Conservation (phyloP, 148 eudicot genomes). For the Rheum nobile region DNA sequence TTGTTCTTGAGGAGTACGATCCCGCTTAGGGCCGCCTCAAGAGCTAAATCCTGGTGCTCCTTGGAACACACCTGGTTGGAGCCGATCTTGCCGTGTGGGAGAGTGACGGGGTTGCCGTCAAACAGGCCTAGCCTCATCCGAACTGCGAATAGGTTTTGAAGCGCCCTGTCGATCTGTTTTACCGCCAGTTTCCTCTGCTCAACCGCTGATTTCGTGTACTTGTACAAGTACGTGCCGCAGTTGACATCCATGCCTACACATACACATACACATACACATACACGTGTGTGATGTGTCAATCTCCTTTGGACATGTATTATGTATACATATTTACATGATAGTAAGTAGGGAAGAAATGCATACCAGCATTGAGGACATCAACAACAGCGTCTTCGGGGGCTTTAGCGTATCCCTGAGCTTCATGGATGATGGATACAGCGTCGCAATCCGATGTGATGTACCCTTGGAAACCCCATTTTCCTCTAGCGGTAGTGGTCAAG, state of each 20-base stretch:
- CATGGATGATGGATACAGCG: constrained; percentile 63
- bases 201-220: constrained; percentile 72
- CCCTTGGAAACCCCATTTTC: constrained; percentile 82
- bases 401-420: constrained; percentile 54
- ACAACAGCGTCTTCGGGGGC: constrained; percentile 80
- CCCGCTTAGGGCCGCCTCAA: constrained; percentile 67
- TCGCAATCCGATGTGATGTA: constrained; percentile 90
- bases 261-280: neutral
- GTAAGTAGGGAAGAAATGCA: neutral
- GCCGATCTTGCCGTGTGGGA: constrained; percentile 35
- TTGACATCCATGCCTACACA: constrained; percentile 76
- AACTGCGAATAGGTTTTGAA: constrained; percentile 55
- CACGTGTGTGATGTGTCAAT: neutral
- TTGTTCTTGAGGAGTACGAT: constrained; percentile 68
- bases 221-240: constrained; percentile 56
- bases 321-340: too few relatives aligned
- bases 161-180: constrained; percentile 67
- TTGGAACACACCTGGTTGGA: constrained; percentile 44
- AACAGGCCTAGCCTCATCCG: constrained; percentile 74
- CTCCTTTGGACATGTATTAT: too few relatives aligned
- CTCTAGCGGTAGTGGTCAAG: constrained; percentile 52
- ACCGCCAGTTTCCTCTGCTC: constrained; percentile 31
- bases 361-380: constrained; percentile 87
- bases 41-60: constrained; percentile 46
- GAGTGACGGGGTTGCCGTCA: constrained; percentile 46